A percentile compares a stretch with the other conserved stretches of the same genome.
phyloP scores from a whole-genome alignment of 176 grass and related monocot genomes.

The Rhipidocladum racemiflorum region DNA sequence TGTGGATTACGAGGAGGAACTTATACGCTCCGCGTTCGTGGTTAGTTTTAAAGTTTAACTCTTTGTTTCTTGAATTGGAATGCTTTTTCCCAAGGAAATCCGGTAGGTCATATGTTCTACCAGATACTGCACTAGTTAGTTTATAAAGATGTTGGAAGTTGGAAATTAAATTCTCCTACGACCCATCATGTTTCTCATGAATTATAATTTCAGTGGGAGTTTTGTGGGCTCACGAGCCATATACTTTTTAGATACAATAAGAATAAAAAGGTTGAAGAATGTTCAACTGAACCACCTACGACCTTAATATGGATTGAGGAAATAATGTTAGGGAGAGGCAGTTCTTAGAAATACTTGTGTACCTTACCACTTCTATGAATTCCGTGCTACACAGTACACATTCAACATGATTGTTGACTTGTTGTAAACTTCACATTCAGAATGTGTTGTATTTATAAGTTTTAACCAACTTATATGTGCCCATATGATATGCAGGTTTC shows the following conservation, averaged over 20 bases:
- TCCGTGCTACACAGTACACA: background rate
- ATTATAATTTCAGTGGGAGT: background rate
- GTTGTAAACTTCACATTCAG: background rate
- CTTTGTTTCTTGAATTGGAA: background rate
- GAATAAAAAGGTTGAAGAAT: background rate
- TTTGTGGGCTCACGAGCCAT: background rate
- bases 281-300: background rate
- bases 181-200: background rate
- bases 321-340: background rate
- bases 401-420: background rate
- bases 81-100: background rate
- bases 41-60: constrained; percentile 40
- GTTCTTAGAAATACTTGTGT: background rate
- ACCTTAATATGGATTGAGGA: background rate
- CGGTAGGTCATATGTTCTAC: background rate
- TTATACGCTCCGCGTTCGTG: constrained; percentile 80
- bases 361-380: background rate
- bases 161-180: background rate
- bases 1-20: constrained; percentile 83
- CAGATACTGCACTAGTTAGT: background rate
- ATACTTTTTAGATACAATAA: background rate
- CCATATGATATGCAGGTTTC: constrained; percentile 37
- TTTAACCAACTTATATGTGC: background rate
- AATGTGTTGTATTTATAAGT: background rate
- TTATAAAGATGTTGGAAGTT: background rate